A percentile compares a stretch with the other conserved stretches of the same genome.
phyloP scores from a whole-genome alignment of 495 filamentous ascomycete genomes.

The Penicillium turbatum region DNA sequence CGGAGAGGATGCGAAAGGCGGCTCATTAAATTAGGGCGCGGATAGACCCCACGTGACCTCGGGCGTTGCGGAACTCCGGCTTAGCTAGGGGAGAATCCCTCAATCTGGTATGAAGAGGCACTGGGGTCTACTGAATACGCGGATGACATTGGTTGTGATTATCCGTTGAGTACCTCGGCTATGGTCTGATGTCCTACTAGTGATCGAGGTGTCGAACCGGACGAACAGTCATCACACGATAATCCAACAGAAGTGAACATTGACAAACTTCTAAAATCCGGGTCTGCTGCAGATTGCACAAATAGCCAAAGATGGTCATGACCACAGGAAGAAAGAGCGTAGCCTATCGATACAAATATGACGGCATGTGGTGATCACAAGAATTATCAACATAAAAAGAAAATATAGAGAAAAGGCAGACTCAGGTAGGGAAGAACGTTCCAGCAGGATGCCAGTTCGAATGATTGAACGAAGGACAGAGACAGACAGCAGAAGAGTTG shows the following conservation, averaged over 20 bases:
- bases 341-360: constrained; percentile 4
- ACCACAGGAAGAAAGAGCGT: constrained; percentile 11
- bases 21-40: constrained; percentile 1
- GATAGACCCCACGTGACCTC: background rate
- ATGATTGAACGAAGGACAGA: constrained; percentile 18
- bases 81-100: too few species aligned
- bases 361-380: constrained; percentile 12
- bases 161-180: background rate
- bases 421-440: constrained; percentile 12
- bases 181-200: background rate
- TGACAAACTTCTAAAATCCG: constrained; percentile 17
- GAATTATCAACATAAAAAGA: constrained; percentile 27
- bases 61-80: too few species aligned
- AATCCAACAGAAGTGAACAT: constrained; percentile 6
- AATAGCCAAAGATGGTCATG: constrained; percentile 15
- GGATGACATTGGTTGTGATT: background rate
- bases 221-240: background rate
- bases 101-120: too few species aligned
- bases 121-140: too few species aligned
- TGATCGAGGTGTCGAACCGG: too few species aligned
- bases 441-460: constrained; percentile 12
- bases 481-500: constrained; percentile 14
- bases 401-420: constrained; percentile 17
- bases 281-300: constrained; percentile 20
- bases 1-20: background rate